Base-by-base conservation (phyloP, 805 yeast species). In the Candida rishiriensis region DNA sequence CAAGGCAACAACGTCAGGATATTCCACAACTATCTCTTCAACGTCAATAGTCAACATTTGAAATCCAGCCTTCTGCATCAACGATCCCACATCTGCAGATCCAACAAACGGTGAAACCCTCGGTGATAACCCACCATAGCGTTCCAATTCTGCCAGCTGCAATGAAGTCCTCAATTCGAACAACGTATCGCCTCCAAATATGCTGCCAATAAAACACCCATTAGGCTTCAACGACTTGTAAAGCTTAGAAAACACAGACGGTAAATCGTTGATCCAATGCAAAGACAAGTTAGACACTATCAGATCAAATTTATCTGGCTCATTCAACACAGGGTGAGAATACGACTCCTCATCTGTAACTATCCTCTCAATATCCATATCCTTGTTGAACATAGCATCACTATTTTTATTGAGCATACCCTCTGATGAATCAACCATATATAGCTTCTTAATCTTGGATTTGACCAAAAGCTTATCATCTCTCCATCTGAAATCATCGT, bases 231-330 rank as follows among this genome's bases (percentile, higher is more conserved):
- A 68, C 21, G 85, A 71, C 5, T 65, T 57, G 57, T 80, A 77
- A 52, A 87, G 72, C 47, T 76, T 72, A 14, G 64, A 61, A 41
- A 87, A 71, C 2, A 79, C 76, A 1, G 72, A 69, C 0, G 95
- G 95, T n/a, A 88, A 71, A 54, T 88, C 90, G 56, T 88, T 88
- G 46, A 85, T 79, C 96, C 96, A 88, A 61, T 88, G 95, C 58
- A 88, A 58, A 17, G 86, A 75, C 51, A 86, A 61, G 59, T 85
- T 86, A 2, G 89, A 81, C 3, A 88, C 60, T 2, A 87, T 85
- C 3, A 88, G 85, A 59, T 86, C 90, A 55, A 74, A 84, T 41
- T 54, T 49, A 41, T 63, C 56, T 15, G 70, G 63, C 41, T 70
- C 64, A 9, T 41, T 55, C 28, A 81, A 62, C 12, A 60, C 57